phyloP scores from a whole-genome alignment of 2,329 filamentous ascomycete species.

The Trichoderma arundinaceum region DNA sequence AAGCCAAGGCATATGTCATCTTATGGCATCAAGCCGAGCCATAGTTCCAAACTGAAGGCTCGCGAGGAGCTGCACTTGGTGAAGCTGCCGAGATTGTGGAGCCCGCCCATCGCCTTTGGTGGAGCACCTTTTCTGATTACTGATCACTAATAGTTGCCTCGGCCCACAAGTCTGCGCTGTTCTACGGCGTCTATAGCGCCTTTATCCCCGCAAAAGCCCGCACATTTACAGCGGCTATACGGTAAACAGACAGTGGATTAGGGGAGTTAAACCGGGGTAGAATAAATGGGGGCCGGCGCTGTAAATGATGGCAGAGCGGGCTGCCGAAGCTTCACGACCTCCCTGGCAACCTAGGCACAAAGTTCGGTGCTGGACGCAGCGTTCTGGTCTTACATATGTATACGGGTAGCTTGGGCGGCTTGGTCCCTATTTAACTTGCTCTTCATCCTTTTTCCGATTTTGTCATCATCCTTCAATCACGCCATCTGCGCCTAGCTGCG shows the following conservation, averaged over 20 bases:
- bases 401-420: too few species aligned
- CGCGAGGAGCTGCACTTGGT: neutral
- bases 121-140: neutral
- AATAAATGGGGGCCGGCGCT: too few species aligned
- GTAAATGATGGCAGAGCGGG: too few species aligned
- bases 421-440: neutral
- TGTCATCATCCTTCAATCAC: slow-evolving; percentile 18
- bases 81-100: slow-evolving; percentile 19
- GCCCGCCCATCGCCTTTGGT: neutral
- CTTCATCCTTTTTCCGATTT: neutral
- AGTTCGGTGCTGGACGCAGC: too few species aligned
- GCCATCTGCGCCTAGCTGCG: slow-evolving; percentile 14
- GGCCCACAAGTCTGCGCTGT: neutral
- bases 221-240: slow-evolving; percentile 4
- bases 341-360: too few species aligned
- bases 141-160: slow-evolving; percentile 7
- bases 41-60: neutral
- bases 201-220: neutral
- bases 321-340: too few species aligned
- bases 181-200: neutral
- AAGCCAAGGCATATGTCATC: neutral
- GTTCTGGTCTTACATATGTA: neutral
- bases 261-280: neutral
- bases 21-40: neutral
- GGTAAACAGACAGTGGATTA: neutral